Conservation (phyloP, 495 filamentous ascomycete species). For the Aspergillus bertholletiae region DNA sequence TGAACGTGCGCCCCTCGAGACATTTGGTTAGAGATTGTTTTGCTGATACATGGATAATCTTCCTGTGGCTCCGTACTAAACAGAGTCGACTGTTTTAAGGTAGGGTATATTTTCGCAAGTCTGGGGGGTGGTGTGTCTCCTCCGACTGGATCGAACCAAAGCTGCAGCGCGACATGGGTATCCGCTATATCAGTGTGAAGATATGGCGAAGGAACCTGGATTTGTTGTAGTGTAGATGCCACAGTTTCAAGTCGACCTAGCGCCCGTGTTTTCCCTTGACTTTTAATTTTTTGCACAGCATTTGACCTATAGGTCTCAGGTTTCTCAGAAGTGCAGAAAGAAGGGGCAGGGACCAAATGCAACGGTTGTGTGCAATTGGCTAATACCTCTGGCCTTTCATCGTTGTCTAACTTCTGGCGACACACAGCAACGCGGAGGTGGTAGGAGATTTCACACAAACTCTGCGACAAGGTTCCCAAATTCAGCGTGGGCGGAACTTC, state of each 20-base stretch:
- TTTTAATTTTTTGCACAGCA: background rate
- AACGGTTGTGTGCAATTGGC: background rate
- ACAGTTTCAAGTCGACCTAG: background rate
- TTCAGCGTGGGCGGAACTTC: background rate
- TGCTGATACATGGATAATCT: background rate
- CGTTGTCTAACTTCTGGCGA: background rate
- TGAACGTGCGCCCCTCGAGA: background rate
- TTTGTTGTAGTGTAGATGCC: background rate
- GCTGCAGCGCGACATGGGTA: background rate
- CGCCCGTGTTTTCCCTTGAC: background rate
- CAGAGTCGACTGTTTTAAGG: background rate
- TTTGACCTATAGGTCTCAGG: background rate
- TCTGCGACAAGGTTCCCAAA: background rate
- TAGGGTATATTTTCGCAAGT: background rate
- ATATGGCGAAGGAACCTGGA: background rate
- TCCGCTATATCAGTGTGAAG: background rate
- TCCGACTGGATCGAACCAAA: background rate
- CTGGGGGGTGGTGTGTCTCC: background rate
- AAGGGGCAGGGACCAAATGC: no score
- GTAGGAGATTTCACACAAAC: background rate
- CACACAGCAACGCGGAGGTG: background rate
- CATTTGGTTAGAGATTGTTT: background rate
- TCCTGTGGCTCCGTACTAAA: background rate
- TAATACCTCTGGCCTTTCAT: background rate
- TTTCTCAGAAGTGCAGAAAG: background rate